Evolutionary conservation across 441 rosid genomes (phyloP).

Genomic region (Corymbia citriodora): DNA sequence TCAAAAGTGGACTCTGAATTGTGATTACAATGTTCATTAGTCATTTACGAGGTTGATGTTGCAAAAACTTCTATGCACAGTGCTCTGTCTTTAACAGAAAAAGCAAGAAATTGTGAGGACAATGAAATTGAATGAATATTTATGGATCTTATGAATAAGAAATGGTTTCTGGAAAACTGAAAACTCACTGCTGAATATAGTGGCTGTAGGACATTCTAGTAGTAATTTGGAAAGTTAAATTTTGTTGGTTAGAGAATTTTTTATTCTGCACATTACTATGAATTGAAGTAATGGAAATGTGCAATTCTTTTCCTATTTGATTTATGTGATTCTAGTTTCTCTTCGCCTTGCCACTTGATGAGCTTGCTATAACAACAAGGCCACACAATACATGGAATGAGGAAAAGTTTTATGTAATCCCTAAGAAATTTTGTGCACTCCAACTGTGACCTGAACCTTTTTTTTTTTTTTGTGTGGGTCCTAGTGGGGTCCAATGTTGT

Average conservation of each 20-base stretch:
- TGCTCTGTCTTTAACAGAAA: background rate
- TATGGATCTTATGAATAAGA: background rate
- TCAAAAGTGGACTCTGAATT: background rate
- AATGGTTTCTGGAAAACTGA: background rate
- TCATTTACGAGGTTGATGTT: background rate
- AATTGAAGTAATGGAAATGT: background rate
- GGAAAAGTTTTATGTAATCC: background rate
- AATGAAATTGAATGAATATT: background rate
- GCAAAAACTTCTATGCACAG: background rate
- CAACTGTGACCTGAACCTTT: background rate
- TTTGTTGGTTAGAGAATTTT: background rate
- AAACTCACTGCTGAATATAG: background rate
- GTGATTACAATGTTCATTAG: background rate
- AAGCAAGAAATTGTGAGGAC: background rate
- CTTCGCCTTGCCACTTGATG: background rate
- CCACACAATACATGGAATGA: background rate
- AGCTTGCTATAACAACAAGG: background rate
- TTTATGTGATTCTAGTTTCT: background rate
- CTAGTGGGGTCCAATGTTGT: background rate
- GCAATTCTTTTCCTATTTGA: background rate
- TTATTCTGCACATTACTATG: background rate
- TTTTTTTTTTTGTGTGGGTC: background rate
- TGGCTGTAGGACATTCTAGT: background rate
- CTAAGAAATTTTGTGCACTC: background rate
- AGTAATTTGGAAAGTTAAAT: background rate